Conservation (phyloP, 768 basidiomycete species). For the Tephrocybe rancida region DNA sequence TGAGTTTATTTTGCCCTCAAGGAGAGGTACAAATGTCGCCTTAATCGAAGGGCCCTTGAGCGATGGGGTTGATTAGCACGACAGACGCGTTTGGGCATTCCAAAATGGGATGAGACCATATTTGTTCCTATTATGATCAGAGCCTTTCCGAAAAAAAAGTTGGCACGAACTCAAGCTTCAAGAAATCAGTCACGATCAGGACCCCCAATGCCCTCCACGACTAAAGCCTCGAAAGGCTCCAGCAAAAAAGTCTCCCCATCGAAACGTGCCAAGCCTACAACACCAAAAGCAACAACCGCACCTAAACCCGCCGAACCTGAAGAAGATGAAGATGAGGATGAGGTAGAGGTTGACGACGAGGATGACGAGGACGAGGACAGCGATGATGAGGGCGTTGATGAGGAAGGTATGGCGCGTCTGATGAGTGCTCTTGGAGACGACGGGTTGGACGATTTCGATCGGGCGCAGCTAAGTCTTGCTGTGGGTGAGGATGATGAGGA, state of each 20-base stretch:
- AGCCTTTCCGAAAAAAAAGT: constrained; percentile 17
- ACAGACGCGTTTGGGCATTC: not conserved
- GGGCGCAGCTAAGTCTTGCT: constrained; percentile 50
- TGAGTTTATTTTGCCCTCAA: too few species aligned
- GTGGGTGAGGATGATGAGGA: constrained; percentile 29
- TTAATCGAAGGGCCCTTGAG: not conserved
- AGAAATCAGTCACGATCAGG: constrained; percentile 2
- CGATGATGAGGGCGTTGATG: constrained; percentile 53
- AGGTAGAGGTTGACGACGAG: constrained; percentile 16
- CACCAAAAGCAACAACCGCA: constrained; percentile 2
- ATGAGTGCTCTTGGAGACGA: constrained; percentile 65
- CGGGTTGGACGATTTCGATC: constrained; percentile 65
- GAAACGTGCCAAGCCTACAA: constrained; percentile 5
- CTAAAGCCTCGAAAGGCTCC: constrained; percentile 6
- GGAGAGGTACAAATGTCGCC: too few species aligned
- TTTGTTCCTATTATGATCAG: constrained; percentile 15
- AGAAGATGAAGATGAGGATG: constrained; percentile 14
- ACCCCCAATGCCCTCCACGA: constrained; percentile 12
- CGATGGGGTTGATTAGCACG: not conserved
- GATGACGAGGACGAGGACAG: constrained; percentile 17
- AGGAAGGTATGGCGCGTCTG: constrained; percentile 58
- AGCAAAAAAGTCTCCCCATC: not conserved
- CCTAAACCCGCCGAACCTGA: constrained; percentile 5
- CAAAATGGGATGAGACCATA: not conserved
- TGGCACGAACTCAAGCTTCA: not conserved